Base-by-base conservation (phyloP, 75 land plant genomes). In the Cupressus sempervirens region DNA sequence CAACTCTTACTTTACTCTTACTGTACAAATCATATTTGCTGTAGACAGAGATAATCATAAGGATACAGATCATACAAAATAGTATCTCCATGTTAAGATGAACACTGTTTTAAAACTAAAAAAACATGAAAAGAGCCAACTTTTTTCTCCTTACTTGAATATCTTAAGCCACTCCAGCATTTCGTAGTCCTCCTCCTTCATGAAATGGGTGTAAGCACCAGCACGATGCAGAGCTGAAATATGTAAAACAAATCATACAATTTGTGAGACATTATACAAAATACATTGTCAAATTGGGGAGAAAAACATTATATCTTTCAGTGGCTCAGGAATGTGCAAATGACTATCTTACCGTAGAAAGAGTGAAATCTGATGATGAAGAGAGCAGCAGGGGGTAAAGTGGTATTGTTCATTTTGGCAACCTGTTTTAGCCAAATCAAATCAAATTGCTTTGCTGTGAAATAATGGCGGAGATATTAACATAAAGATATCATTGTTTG, bases 21-120 rank as follows among this genome's bases (percentile, higher is more conserved):
- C 93, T 92, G 89, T 94, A 96, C 9, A 96, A 91, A 75, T 96
- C 98, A 89, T 94, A 94, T 85, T 93, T 94, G 91, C 96, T 96
- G 92, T 35, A 13, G 6, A 43, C 43, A 13, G 62, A 6, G 32
- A 20, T 29, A 53, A 41, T 15, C 7, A 36, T 54, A 84, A 50
- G 8, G 65, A 18, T 16, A 50, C 29, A 16, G n/a, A 76, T 0
- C 43, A 54, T 36, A 23, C 20, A 81, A 1, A 41, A 2, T 0
- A 7, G 41, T 41, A 18, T 40, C 35, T 0, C 26, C 26, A 32
- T 6, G 3, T n/a, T 29, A 9, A 76, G 16, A 15, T 76, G 11
- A n/a, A 16, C 1, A 35, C 2, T 76, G 4, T 76, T 10, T 76
- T 14, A 3, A 76, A 32, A 36, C 35, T 12, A 16, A 76, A 32